A percentile compares a stretch with the other conserved stretches of the same genome.
Conservation (phyloP, 352 stramenopile species). For the Phytophthora sp. region DNA sequence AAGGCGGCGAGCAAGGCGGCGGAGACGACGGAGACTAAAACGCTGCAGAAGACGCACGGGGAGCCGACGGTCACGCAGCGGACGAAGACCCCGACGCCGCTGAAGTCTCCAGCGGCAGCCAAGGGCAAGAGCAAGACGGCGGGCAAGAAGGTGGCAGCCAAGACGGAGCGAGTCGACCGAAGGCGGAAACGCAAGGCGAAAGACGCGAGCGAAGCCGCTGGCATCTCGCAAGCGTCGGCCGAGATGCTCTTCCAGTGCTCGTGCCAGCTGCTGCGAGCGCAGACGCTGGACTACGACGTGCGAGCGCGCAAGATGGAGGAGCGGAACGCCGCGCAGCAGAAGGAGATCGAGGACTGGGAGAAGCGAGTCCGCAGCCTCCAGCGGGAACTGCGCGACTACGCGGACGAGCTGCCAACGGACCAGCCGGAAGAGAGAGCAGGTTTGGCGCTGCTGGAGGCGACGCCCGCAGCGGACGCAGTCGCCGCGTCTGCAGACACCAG, state of each 20-base stretch:
- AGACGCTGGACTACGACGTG: constrained; percentile 53
- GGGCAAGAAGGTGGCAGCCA: constrained; percentile 18
- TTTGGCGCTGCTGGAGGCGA: constrained; percentile 4
- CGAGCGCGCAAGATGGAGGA: constrained; percentile 51
- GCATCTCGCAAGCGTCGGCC: constrained; percentile 33
- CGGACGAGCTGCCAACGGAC: constrained; percentile 7
- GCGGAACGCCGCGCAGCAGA: constrained; percentile 30
- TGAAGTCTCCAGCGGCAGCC: neutral
- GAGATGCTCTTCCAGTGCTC: constrained; percentile 53
- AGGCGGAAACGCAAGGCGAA: constrained; percentile 29
- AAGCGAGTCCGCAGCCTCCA: constrained; percentile 39
- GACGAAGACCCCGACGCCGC: neutral
- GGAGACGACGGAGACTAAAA: neutral
- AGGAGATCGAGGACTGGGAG: constrained; percentile 48
- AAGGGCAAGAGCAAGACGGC: neutral
- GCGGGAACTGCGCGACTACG: constrained; percentile 33
- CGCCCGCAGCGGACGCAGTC: neutral
- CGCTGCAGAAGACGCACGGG: neutral
- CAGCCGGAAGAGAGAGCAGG: neutral
- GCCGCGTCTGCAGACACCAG: neutral
- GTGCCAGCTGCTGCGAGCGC: constrained; percentile 39
- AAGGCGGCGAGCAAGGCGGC: neutral
- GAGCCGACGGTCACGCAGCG: neutral
- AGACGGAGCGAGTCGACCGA: constrained; percentile 2
- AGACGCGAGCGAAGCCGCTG: neutral